Evolutionary conservation across 345 rosid genomes (phyloP), one percentile per base, ranked within the genome.

Genomic region (Brassica nigra): DNA sequence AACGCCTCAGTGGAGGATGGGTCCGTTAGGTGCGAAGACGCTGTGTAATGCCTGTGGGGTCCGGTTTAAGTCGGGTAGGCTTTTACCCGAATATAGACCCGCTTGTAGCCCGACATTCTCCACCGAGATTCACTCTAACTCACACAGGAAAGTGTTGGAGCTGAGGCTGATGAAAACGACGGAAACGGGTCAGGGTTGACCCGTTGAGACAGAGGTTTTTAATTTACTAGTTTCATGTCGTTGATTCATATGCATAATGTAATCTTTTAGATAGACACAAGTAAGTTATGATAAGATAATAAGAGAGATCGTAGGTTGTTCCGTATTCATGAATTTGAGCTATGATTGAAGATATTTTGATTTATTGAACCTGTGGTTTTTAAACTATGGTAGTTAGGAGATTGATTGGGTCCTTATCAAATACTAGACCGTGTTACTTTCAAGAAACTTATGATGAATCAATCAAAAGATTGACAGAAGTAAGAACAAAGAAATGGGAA

Each of bases 1-100:
- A 85, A 94, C 97, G 9, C 97, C 97, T 59, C 99, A 94, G 70
- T 94, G 99, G 99, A 80, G 99, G 74, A 82, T 94, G 76, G 99
- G 99, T 42, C 99, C 99, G 15, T 76, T 83, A 27, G 99, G 99
- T 31, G 86, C 92, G 34, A 95, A 95, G 85, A 92, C 97, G 15
- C 79, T 95, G 14, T 95, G 99, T 75, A 95, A 95, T 80, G 98
- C 98, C 0, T 95, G 98, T 18, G 98, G 99, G 5, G 98, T 95
- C 58, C 81, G 98, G 81, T 92, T 78, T 80, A 95, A 95, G 78
- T 95, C 98, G 23, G 99, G 99, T 31, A 87, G 99, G 76, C 84
- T 95, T 7, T 76, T 90, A 31, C 97, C 99, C 10, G 97, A 95
- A 72, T 95, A 92, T 73, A 80, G 99, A 78, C 97, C 99, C 2